Evolutionary conservation across 208 protist species (phyloP), one percentile per base, ranked within the genome.

Genomic region (Acanthamoeba lenticulata): DNA sequence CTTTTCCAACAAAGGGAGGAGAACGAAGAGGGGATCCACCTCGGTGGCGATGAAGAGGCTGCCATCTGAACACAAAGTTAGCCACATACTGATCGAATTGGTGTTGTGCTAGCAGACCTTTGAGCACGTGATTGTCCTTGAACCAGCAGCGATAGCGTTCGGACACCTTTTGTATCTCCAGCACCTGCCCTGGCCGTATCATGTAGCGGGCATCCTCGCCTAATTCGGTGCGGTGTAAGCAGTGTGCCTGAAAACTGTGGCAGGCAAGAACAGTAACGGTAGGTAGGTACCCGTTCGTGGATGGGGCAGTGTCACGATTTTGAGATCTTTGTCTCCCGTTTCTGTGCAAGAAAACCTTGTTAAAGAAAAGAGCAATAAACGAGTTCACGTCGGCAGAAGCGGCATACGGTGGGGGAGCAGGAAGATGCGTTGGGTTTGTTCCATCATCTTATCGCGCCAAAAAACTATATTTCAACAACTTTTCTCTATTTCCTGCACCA

Each of bases 1-100:
- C 55, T 90, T 90, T 27, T 90, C 83, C 19, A 90, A 24, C 0
- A 90, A 47, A 67, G 83, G 83, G n/a, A 90, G 49, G 34, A 90
- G 83, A 15, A 90, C 24, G 55, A 90, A 90, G 45, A 90, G 55
- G 4, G 83, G 83, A 65, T 90, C 83, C 5, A 90, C 49, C 19
- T 34, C 32, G 6, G 83, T 90, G 83, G 83, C 21, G 4, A 90
- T 65, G 34, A 69, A 90, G 29, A 90, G 83, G 44, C 47, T 90
- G 19, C 83, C 83, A 42, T 90, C 83, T 90, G 83, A 15, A 62
- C 55, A 32, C 45, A 17, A n/a, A 11, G 9, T 32, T 17, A 27
- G 19, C 52, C 47, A 55, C 47, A 55, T 55, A n/a, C n/a, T n/a
- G n/a, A n/a, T n/a, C n/a, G n/a, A n/a, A n/a, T n/a, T n/a, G n/a